Evolutionary conservation across 2,329 filamentous ascomycete genomes (phyloP).

Genomic region (Aspergillus sp.): DNA sequence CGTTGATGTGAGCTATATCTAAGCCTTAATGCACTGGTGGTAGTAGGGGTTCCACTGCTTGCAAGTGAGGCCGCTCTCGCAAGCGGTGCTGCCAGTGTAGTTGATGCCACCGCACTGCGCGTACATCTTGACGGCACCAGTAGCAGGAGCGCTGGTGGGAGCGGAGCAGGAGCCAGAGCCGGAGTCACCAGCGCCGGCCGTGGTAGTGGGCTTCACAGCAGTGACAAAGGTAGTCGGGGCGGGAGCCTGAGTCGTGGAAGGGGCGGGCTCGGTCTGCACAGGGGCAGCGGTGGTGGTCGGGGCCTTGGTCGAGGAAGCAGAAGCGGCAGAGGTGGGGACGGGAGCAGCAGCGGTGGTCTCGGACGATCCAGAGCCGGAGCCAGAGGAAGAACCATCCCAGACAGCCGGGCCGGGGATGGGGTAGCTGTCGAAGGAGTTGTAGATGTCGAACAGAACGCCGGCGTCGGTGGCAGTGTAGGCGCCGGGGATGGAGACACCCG

Average conservation of each 20-base stretch:
- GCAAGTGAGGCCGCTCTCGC: slow-evolving; percentile 16
- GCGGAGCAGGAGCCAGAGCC: neutral
- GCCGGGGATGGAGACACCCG: slow-evolving; percentile 19
- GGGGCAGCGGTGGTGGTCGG: slow-evolving; percentile 6
- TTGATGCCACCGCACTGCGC: slow-evolving; percentile 18
- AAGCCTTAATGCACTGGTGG: slow-evolving; percentile 17
- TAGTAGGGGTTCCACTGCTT: slow-evolving; percentile 22
- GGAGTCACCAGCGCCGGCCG: slow-evolving; percentile 4
- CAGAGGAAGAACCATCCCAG: slow-evolving; percentile 17
- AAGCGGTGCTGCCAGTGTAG: slow-evolving; percentile 12
- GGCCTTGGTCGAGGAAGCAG: neutral
- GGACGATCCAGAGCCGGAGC: slow-evolving; percentile 6
- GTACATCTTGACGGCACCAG: slow-evolving; percentile 10
- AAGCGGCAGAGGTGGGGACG: neutral
- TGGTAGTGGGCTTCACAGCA: neutral
- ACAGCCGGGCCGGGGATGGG: slow-evolving; percentile 20
- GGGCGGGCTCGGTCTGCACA: slow-evolving; percentile 3
- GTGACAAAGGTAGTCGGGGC: slow-evolving; percentile 2
- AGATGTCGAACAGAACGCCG: slow-evolving; percentile 19
- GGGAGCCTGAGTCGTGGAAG: neutral
- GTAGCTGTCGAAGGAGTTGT: slow-evolving; percentile 17
- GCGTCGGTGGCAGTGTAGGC: slow-evolving; percentile 14
- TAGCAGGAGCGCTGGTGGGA: neutral
- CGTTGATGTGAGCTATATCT: neutral
- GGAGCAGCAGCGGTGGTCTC: slow-evolving; percentile 3